Evolutionary conservation across 331 rosid genomes (phyloP), one percentile per base, ranked within the genome.

Genomic region (Spiraea crenata): DNA sequence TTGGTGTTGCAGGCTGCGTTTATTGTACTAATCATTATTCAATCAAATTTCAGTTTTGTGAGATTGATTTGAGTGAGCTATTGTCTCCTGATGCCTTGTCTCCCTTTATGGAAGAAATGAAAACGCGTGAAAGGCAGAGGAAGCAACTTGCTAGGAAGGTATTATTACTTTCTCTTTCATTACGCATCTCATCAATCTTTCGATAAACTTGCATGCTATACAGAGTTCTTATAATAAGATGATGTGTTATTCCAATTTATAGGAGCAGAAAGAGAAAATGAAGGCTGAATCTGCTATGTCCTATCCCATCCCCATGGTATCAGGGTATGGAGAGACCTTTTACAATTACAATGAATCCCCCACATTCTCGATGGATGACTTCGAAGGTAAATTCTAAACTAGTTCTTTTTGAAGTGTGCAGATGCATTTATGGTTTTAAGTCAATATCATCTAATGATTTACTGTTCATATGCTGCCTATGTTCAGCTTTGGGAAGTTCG

Each of bases 101-200:
- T 71, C 97, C 97, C 56, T 95, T 89, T 73, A 77, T 86, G 83
- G 96, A 95, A 69, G 97, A 95, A 78, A 85, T 95, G 76, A 91
- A 82, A 85, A 89, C 84, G 82, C 97, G 99, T 34, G 88, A 85
- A 77, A 82, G 80, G 81, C 91, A 89, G 79, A 91, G 99, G 81
- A 89, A 81, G 73, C 96, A 87, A 72, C 80, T 86, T 70, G 95
- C 90, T 52, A 85, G 85, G 79, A 95, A 87, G 97, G 97, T 91
- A 76, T 3, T 20, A 40, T 56, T 67, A 44, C 50, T 69, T 17
- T 16, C 51, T 8, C 56, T 35, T 52, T 44, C 7, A 40, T 10
- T 35, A 46, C 49, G 48, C 42, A 64, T 67, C 20, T 57, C 70
- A 35, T 34, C 64, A 62, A 5, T 50, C 65, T 79, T 25, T 2